Base-by-base conservation (phyloP, 1,139 yeast genomes). In the Torulaspora pretoriensis region DNA sequence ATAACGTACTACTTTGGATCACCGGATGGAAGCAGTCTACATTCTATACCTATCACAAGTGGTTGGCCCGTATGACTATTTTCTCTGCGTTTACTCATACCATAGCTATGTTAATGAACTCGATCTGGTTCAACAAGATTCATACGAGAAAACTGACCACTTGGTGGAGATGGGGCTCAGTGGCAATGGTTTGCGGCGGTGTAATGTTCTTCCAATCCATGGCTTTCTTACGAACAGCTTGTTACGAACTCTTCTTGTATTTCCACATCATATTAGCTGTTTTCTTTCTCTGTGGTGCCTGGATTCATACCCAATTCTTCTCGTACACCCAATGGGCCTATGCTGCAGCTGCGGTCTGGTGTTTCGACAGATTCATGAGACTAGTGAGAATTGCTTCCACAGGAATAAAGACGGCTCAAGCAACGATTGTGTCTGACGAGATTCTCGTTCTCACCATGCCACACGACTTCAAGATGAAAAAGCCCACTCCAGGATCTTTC, bases 11-110 rank as follows among this genome's bases (percentile, higher is more conserved):
- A 55, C 75, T 78, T 51, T 75, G 75, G 71, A 40, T 80, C 34
- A 80, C 88, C 3, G 85, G 88, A 35, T 81, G 88, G 83, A 70
- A 77, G 19, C 75, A 74, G 53, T 68, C 80, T 2, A 73, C 85
- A 36, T 82, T 83, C 59, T 68, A 80, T 46, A 68, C 75, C 17
- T 73, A 79, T 60, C 94, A 85, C 64, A 78, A 81, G 56, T 81
- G 86, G 83, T 58, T 78, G 5, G 78, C 81, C 1, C 73, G 92
- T 63, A 47, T 45, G 24, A 38, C 50, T 16, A 45, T 55, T 9
- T 29, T 52, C 17, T 45, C 50, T 8, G 47, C 47, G 4, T 42
- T 52, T 31, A 48, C 50, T 10, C 49, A 50, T 63, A 25, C 78
- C 67, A 45, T 54, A 16, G 46, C 49, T 41, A 42, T 48, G 41